Base-by-base conservation (phyloP, 768 basidiomycete species). In the Trametes meyenii region DNA sequence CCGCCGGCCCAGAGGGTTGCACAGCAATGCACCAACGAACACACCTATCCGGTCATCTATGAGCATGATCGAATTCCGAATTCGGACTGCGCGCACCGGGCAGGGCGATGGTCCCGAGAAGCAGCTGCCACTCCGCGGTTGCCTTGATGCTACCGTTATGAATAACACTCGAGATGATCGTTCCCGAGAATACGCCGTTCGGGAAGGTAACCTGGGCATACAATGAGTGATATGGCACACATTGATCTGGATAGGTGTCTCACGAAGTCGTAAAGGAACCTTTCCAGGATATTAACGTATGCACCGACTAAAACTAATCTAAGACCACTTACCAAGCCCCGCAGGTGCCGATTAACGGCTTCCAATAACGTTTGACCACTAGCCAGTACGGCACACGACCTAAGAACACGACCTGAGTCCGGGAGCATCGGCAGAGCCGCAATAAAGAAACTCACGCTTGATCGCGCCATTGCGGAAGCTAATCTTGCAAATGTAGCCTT, bases 191-290 rank as follows among this genome's bases (percentile, higher is more conserved):
- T 5, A 88, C 83, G 17, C 87, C 86, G 64, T 89, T 89, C 0
- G 87, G 89, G 71, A 88, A 90, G 5, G 85, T 85, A 33, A 90
- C 79, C 84, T 85, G 36, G n/a, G 13, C 36, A 24, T 11, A 23
- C 48, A 2, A 13, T n/a, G 26, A 56, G 16, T 60, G 23, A 36
- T 50, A 56, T 13, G 24, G 10, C n/a, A 33, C 44, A 19, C 12
- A 26, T 11, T 16, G 13, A 21, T 5, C 42, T 8, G 40, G 12
- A 43, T 35, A 40, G 23, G 19, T 12, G 70, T 55, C 71, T 62
- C 65, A 82, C 83, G 60, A 88, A 88, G 72, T 89, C 88, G 66
- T 89, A 89, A 43, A 88, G 77, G 73, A 87, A 87, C 86, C 85
- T 86, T 54, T 38, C 35, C 49, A 26, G 13, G 1, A 33, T 13